Base-by-base conservation (phyloP, 2,329 filamentous ascomycete species). In the Botrytis deweyae region DNA sequence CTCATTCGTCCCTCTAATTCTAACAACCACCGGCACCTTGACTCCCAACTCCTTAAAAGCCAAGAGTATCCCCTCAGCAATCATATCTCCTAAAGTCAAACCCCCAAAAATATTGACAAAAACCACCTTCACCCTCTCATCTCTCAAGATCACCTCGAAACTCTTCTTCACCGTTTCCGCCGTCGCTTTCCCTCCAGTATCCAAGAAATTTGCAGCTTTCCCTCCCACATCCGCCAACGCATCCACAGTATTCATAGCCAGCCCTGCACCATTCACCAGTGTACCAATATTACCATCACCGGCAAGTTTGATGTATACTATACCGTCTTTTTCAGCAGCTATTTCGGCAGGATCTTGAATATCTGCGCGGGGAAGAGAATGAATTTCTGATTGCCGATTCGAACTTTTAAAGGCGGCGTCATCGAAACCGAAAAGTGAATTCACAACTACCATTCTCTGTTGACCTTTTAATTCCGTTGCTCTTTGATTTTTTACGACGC, bases 231-330 rank as follows among this genome's bases (percentile, higher is more conserved):
- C 84, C 3, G 88, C 86, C 2, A 97, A 88, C 0, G 92, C 92
- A 81, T 97, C 94, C 74, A 95, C 90, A 0, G 94, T 97, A 81
- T 96, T 96, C 92, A 97, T 96, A 0, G 94, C 94, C 1, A 97
- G 87, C 0, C 94, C 94, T 0, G 95, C 94, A 62, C 94, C 94
- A 80, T 97, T 97, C 76, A 97, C 93, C 76, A 97, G 85, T 0
- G 92, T 97, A 55, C 93, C 94, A 71, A 97, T 91, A 75, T 90
- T 90, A 71, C 87, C 88, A 72, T 84, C 80, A 3, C 86, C 85
- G 18, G 78, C 81, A 4, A 88, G 86, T 78, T 88, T 91, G 76
- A 97, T 87, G 81, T 95, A 97, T 0, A 96, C 92, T 78, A 97
- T 94, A 5, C 93, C 93, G 74, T 90, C 85, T 74, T 87, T 86